Evolutionary conservation across 805 yeast species (phyloP), one percentile per base, ranked within the genome.

Genomic region (Nakazawaea peltata): DNA sequence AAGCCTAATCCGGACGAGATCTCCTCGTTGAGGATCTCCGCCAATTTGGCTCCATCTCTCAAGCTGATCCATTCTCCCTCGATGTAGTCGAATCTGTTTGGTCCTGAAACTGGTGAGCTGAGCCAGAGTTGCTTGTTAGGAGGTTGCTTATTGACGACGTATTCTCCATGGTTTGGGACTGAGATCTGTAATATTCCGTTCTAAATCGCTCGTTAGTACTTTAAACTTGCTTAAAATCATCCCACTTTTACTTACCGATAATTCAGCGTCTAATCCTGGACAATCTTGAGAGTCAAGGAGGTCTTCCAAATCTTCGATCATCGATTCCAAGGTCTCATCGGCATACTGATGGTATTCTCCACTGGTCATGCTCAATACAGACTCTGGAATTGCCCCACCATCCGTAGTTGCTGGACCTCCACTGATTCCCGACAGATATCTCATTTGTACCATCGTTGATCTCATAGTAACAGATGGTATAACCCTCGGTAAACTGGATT

Each of bases 71-170:
- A 92, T 37, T 67, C 62, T 3, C 82, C 83, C 28, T 74, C 69
- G 28, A 81, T 66, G 42, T 71, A 73, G 54, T 92, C 97, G 49
- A 75, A 82, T 44, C 82, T 61, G 51, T 87, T 86, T 5, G 98
- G 98, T 0, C 98, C 98, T 6, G 94, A 81, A 3, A 86, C 51
- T 0, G 99, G 99, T 29, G 95, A 82, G 40, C 94, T 76, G 35
- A 90, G 67, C 99, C 99, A 92, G 21, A 92, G 81, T 56, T 92
- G 99, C 58, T 84, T 81, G 59, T 87, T 92, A 3, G 98, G 97
- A 1, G 98, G 98, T 59, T 92, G 97, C 52, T 87, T 90, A 63
- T 92, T 92, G 51, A 92, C 79, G 19, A 92, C 95, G 53, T 92
- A 92, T 0, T 88, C 72, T 2, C 97, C 97, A 13, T 65, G 63